These are phyloP conservation scores for Knoxia roxburghii DNA, from an alignment of 257 asterid species.

Conservation along the genomic window DNA sequence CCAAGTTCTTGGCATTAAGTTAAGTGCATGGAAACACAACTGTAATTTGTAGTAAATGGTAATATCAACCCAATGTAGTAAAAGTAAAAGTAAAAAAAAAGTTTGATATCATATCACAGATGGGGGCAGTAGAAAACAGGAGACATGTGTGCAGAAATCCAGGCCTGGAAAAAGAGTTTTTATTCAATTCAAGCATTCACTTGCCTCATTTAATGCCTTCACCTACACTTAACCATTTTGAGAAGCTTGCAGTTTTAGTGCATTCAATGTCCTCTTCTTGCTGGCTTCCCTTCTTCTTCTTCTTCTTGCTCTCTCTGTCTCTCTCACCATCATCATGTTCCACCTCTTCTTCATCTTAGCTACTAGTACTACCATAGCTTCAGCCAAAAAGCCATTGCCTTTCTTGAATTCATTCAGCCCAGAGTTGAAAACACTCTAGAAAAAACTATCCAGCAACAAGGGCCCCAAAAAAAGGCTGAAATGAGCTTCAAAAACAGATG, in stretches of 20 bases:
- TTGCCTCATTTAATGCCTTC: slow-evolving; percentile 39
- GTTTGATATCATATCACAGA: no score
- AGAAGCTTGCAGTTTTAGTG: slow-evolving; percentile 31
- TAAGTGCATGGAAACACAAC: no score
- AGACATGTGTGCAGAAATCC: slow-evolving; percentile 38
- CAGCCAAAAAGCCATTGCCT: slow-evolving; percentile 1
- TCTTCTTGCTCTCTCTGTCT: slow-evolving; percentile 2
- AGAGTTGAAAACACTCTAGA: not conserved
- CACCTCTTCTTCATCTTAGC: slow-evolving; percentile 17
- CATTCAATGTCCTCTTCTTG: slow-evolving; percentile 29
- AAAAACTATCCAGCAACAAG: not conserved
- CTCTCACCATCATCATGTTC: slow-evolving; percentile 16
- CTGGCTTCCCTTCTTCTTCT: not conserved
- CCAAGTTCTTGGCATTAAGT: no score
- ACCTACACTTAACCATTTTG: slow-evolving; percentile 35
- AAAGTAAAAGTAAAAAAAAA: no score
- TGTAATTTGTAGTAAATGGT: no score
- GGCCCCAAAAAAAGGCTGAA: not conserved
- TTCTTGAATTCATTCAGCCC: not conserved
- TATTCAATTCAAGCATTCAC: slow-evolving; percentile 25
- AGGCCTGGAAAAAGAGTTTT: slow-evolving; percentile 25
- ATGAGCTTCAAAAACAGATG: slow-evolving; percentile 5
- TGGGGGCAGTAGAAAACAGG: not conserved
- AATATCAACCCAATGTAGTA: no score
- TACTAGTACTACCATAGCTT: not conserved